phyloP scores from a whole-genome alignment of 176 grass and related monocot genomes.

The Juncus inflexus region DNA sequence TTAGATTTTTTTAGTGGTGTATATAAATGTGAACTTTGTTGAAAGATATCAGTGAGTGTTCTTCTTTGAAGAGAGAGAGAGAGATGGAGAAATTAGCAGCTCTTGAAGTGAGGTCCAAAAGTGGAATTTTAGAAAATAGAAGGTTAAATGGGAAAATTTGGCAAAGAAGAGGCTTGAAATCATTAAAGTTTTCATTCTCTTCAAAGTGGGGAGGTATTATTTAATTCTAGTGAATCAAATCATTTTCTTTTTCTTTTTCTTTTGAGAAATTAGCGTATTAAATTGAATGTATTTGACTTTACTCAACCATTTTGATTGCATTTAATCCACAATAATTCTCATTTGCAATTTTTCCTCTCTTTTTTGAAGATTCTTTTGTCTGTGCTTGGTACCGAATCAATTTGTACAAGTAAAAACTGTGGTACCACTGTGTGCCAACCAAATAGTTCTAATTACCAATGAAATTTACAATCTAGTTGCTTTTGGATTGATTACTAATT shows the following conservation, averaged over 20 bases:
- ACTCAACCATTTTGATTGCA: too few relatives aligned
- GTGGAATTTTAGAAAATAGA: constrained; percentile 4
- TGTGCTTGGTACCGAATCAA: too few relatives aligned
- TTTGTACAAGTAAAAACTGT: too few relatives aligned
- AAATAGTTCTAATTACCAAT: too few relatives aligned
- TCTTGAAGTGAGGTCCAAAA: constrained; percentile 21
- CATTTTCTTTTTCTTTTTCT: background rate
- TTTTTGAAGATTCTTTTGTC: too few relatives aligned
- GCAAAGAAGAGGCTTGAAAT: background rate
- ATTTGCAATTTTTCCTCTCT: too few relatives aligned
- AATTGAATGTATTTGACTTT: too few relatives aligned
- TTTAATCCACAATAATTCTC: too few relatives aligned
- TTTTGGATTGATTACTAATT: background rate
- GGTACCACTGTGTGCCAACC: too few relatives aligned
- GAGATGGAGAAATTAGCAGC: constrained; percentile 7
- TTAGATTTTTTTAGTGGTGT: constrained; percentile 7
- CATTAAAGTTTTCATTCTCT: constrained; percentile 21
- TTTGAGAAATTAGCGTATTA: too few relatives aligned
- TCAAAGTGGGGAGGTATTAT: constrained; percentile 23
- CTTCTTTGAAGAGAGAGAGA: background rate
- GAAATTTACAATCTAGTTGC: constrained; percentile 1
- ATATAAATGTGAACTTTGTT: constrained; percentile 3
- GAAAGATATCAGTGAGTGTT: background rate
- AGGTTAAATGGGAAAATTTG: background rate
- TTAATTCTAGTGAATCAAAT: background rate